Evolutionary conservation across 2,329 filamentous ascomycete genomes (phyloP).

Genomic region (Endothia cerciana): DNA sequence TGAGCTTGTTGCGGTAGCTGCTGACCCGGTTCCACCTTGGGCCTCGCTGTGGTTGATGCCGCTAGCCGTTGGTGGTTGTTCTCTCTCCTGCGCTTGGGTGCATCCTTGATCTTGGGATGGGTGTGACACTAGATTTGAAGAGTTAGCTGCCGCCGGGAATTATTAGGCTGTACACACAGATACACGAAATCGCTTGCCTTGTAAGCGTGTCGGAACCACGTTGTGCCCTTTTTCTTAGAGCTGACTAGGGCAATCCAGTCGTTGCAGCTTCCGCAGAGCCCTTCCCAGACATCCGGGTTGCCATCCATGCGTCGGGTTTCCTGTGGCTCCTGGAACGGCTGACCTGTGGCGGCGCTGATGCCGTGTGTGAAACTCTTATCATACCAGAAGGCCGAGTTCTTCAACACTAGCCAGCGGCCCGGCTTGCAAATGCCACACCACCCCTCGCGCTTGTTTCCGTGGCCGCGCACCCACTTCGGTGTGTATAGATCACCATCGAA

Average conservation of each 20-base stretch:
- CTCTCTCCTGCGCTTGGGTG: conserved; percentile 69
- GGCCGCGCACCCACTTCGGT: conserved; percentile 80
- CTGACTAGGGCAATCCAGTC: conserved; percentile 82
- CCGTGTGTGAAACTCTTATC: conserved; percentile 90
- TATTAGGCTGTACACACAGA: conserved; percentile 16
- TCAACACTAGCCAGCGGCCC: conserved; percentile 82
- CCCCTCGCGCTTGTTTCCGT: conserved; percentile 85
- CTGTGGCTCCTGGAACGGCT: conserved; percentile 76
- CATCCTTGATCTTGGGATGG: conserved; percentile 72
- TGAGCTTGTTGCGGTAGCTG: conserved; percentile 31
- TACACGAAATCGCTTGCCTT: conserved; percentile 61
- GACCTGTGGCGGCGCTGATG: conserved; percentile 80
- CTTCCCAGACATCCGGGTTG: conserved; percentile 82
- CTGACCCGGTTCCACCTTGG: conserved; percentile 50
- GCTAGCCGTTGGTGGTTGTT: conserved; percentile 55
- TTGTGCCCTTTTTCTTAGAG: conserved; percentile 90
- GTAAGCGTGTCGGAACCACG: conserved; percentile 88
- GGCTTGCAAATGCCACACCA: conserved; percentile 91
- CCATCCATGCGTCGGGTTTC: conserved; percentile 77
- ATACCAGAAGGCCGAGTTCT: conserved; percentile 93
- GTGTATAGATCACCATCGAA: conserved; percentile 85
- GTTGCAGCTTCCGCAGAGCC: conserved; percentile 75
- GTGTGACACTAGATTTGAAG: conserved; percentile 62
- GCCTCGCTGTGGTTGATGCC: conserved; percentile 49
- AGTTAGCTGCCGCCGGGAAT: conserved; percentile 11